Base-by-base conservation (phyloP, 139 green algal genomes). In the Asterochloris sp. region DNA sequence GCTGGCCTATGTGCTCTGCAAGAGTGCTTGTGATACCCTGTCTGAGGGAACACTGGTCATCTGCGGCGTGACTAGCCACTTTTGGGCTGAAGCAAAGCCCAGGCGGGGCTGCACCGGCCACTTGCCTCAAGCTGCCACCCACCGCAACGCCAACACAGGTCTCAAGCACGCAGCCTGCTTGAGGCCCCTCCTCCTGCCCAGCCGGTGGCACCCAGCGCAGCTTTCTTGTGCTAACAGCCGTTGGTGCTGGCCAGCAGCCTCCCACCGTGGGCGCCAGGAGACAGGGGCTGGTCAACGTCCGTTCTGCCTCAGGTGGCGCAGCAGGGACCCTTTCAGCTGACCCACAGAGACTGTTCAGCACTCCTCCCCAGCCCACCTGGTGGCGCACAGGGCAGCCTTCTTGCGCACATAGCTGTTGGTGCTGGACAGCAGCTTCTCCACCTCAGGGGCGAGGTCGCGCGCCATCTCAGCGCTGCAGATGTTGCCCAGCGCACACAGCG, bases 391-490 rank as follows among this genome's bases (percentile, higher is more conserved):
- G 0, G 94, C 92, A 4, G 97, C 96, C 89, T 99, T 99, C 86
- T 99, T 99, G 54, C 92, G 85, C 10, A 98, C 85, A 89, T 98
- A 98, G 0, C 93, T 89, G 83, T 96, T 97, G 73, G 78, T 78
- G 67, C 61, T 83, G 60, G 87, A 81, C 82, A 99, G 82, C 78
- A 99, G 88, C 63, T 88, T 86, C 87, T 98, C 94, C 24, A 99
- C 90, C 84, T 99, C 97, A 19, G 95, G 95, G 12, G 94, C 88
- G 62, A 99, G 87, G 86, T 99, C 97, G 11, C 96, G 88, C 10
- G 95, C 95, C 97, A 99, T 99, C 86, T 98, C 97, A n/a, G 91
- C 88, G 29, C 92, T 98, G 89, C 93, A 97, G 79, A 99, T 98
- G 91, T 98, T 99, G 76, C 96, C 97, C 62, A 99, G 87, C 11